A percentile compares a stretch with the other conserved stretches of the same genome.
phyloP scores from a whole-genome alignment of 495 filamentous ascomycete genomes.

The Aspergillus funiculosus region DNA sequence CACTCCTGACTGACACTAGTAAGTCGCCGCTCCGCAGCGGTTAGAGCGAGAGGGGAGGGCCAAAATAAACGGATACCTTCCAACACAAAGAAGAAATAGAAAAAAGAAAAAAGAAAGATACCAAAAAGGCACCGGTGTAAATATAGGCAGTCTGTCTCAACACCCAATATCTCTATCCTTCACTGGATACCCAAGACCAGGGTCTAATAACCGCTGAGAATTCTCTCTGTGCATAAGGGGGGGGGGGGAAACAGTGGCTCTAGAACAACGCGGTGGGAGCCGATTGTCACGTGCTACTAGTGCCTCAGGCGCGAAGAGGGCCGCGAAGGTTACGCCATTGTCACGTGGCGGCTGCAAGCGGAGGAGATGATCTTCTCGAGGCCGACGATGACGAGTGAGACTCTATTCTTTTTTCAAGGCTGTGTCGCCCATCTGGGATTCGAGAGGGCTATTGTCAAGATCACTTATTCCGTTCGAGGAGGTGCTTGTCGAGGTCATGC shows the following conservation, averaged over 20 bases:
- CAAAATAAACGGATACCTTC: conserved; percentile 10
- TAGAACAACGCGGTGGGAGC: conserved; percentile 22
- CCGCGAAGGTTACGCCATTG: not conserved
- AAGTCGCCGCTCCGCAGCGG: conserved; percentile 25
- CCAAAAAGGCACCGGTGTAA: not conserved
- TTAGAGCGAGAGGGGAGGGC: conserved; percentile 17
- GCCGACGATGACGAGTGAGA: no score
- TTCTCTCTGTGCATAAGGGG: conserved; percentile 9
- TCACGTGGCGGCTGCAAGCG: conserved; percentile 11
- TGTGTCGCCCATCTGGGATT: no score
- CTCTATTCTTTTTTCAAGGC: no score
- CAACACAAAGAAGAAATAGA: not conserved
- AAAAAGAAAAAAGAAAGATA: not conserved
- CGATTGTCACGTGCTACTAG: conserved; percentile 6
- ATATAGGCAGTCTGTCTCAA: conserved; percentile 4
- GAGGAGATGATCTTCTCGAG: no score
- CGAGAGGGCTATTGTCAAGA: no score
- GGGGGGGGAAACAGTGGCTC: conserved; percentile 16
- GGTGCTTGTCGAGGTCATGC: no score
- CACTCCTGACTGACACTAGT: conserved; percentile 20
- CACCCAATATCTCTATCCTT: conserved; percentile 15
- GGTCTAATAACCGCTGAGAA: conserved; percentile 1
- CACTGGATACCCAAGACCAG: conserved; percentile 1
- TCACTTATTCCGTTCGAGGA: no score
- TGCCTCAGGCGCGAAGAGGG: not conserved